A percentile compares a stretch with the other conserved stretches of the same genome.
Conservation (phyloP, 129 eudicot species). For the Cynara cardunculus region DNA sequence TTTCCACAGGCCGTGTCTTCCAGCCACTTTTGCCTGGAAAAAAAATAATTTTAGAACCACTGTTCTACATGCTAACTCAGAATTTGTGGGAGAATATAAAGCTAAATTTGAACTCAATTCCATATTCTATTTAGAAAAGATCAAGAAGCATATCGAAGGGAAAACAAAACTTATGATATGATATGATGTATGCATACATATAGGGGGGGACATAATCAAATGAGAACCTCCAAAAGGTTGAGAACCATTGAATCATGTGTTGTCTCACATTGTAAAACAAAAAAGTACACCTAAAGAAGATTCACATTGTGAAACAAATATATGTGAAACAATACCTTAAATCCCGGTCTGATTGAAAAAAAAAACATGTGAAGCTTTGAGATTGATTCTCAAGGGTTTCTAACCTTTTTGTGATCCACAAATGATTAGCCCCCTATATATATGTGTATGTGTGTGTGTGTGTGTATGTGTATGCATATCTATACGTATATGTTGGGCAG, state of each 20-base stretch:
- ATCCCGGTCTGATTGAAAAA: too few species aligned
- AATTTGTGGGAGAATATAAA: neutral
- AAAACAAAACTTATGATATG: too few species aligned
- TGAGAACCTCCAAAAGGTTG: too few species aligned
- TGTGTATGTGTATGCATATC: too few species aligned
- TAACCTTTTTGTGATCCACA: neutral
- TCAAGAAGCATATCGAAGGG: neutral
- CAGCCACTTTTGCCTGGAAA: constrained; percentile 76
- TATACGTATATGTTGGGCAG: neutral
- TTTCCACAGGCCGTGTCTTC: constrained; percentile 79
- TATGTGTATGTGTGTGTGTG: neutral
- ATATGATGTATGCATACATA: too few species aligned
- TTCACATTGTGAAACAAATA: neutral
- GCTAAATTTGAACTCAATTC: neutral
- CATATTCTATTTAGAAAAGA: neutral
- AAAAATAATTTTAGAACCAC: neutral
- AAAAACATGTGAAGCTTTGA: neutral
- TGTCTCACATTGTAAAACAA: neutral
- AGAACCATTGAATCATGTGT: neutral
- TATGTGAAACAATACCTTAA: neutral
- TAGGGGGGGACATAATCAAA: neutral
- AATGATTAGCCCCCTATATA: neutral
- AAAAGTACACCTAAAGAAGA: neutral
- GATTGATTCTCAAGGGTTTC: neutral
- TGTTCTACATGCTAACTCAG: neutral